These are phyloP conservation scores for Eucalyptus sideroxylon DNA, from an alignment of 345 rosid genomes.

Conservation along the genomic window DNA sequence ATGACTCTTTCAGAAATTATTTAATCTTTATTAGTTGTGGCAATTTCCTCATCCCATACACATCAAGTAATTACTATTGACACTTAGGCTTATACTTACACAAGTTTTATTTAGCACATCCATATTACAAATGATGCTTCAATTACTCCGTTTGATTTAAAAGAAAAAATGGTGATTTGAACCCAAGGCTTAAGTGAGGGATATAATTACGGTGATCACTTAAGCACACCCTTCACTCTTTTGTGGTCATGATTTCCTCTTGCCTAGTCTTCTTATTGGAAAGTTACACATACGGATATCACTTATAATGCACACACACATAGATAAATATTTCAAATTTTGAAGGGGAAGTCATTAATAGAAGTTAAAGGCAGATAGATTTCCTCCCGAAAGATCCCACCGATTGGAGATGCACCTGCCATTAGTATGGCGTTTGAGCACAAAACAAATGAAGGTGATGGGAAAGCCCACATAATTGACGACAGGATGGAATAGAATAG, in stretches of 20 bases:
- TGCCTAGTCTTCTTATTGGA: neutral
- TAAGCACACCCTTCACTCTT: neutral
- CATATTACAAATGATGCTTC: too few relatives aligned
- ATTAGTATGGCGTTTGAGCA: neutral
- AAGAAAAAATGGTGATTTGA: neutral
- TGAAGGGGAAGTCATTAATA: too few relatives aligned
- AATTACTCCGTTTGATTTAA: too few relatives aligned
- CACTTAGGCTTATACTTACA: neutral
- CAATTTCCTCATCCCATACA: neutral
- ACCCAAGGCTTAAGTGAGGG: neutral
- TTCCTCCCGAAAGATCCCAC: neutral
- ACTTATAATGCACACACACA: neutral
- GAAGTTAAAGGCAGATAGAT: neutral
- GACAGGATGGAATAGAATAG: neutral
- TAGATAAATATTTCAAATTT: too few relatives aligned
- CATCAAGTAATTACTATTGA: neutral
- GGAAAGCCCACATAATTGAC: neutral
- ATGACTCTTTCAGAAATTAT: neutral
- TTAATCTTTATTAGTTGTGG: neutral
- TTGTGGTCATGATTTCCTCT: neutral
- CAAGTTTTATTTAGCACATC: too few relatives aligned
- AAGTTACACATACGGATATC: neutral
- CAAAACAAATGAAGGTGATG: neutral
- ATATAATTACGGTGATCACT: neutral
- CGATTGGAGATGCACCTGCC: neutral